A percentile compares a stretch with the other conserved stretches of the same genome.
These are phyloP conservation scores for Lichtheimia hyalospora DNA, from an alignment of 371 early-diverging fungal genomes.

Conservation along the genomic window DNA sequence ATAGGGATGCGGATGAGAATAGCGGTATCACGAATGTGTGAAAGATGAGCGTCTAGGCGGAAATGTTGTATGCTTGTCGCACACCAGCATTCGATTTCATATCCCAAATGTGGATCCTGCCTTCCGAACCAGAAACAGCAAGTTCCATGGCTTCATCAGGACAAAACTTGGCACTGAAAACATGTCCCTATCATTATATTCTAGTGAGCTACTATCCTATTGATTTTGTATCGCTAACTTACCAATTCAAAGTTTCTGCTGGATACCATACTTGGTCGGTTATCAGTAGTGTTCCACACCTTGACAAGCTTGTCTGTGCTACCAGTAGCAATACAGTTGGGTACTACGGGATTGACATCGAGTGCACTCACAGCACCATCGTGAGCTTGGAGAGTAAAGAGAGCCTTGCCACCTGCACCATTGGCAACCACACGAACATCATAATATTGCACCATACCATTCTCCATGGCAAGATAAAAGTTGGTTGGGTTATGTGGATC, in stretches of 20 bases:
- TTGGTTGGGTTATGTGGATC: slow-evolving; percentile 77
- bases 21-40: too few species aligned
- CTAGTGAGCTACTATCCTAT: too few species aligned
- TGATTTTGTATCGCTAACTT: slow-evolving; percentile 7
- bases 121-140: slow-evolving; percentile 86
- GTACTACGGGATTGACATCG: slow-evolving; percentile 77
- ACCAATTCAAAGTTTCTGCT: slow-evolving; percentile 78
- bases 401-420: slow-evolving; percentile 47
- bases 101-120: slow-evolving; percentile 91
- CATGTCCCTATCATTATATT: slow-evolving; percentile 59
- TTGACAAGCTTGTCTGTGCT: slow-evolving; percentile 88
- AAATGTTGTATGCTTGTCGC: slow-evolving; percentile 63
- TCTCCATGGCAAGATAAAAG: slow-evolving; percentile 84
- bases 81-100: slow-evolving; percentile 83
- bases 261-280: slow-evolving; percentile 76
- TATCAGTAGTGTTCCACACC: slow-evolving; percentile 85
- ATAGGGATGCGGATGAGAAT: too few species aligned
- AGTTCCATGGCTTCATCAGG: slow-evolving; percentile 84
- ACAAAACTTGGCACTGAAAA: slow-evolving; percentile 85
- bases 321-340: slow-evolving; percentile 89
- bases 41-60: background rate
- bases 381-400: slow-evolving; percentile 92
- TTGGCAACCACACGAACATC: slow-evolving; percentile 69
- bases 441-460: slow-evolving; percentile 85
- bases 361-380: slow-evolving; percentile 85